phyloP scores from a whole-genome alignment of 1,284 basidiomycete species.

The Termitomyces sp. region DNA sequence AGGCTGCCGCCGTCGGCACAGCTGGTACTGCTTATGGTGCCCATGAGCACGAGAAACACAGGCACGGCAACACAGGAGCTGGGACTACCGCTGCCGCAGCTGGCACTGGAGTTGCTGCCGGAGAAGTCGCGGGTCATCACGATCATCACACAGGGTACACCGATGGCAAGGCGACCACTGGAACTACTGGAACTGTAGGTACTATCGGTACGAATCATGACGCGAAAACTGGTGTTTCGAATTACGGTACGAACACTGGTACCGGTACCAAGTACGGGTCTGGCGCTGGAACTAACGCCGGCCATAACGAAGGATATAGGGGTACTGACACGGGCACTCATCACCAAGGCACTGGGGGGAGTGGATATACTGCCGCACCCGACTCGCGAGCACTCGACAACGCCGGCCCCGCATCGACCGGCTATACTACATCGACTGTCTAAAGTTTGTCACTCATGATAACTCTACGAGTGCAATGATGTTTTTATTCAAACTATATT shows the following conservation, averaged over 20 bases:
- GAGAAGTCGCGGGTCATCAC: neutral
- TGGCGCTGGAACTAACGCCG: neutral
- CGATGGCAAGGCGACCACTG: neutral
- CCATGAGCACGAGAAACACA: neutral
- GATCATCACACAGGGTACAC: neutral
- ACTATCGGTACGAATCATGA: neutral
- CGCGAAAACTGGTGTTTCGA: neutral
- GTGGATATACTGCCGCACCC: neutral
- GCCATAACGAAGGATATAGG: neutral
- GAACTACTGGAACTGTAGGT: neutral
- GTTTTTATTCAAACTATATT: neutral
- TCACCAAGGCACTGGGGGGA: neutral
- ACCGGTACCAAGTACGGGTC: conserved; percentile 38
- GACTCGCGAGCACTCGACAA: conserved; percentile 2
- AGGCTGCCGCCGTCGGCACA: conserved; percentile 2
- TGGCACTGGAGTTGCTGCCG: neutral
- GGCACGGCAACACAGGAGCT: neutral
- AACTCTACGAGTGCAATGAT: neutral
- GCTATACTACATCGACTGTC: neutral
- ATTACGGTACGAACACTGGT: conserved; percentile 30
- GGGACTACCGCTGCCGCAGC: neutral
- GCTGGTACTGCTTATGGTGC: neutral
- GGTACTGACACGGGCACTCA: neutral
- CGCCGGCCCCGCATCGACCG: neutral
- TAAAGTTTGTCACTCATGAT: neutral